Conservation (phyloP, 176 grass and related monocot species). For the Alopecurus myosuroides region DNA sequence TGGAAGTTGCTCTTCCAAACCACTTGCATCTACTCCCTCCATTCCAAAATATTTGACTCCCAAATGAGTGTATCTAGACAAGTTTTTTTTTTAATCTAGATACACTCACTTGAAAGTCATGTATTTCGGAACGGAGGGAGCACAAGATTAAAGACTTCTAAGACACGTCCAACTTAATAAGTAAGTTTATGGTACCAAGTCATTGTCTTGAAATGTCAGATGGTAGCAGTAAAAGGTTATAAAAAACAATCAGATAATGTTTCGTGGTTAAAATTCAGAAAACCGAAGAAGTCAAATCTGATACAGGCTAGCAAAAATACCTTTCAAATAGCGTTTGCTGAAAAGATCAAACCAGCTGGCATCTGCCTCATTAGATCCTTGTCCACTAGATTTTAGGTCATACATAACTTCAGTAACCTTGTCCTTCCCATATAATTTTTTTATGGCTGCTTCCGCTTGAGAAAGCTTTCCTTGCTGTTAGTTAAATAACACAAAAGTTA, state of each 20-base stretch:
- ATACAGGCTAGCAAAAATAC: conserved; percentile 28
- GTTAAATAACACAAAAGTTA: conserved; percentile 16
- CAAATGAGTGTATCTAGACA: too few relatives aligned
- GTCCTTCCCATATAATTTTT: conserved; percentile 91
- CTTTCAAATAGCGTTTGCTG: conserved; percentile 91
- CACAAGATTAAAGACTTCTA: not conserved
- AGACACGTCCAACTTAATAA: not conserved
- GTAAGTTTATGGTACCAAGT: not conserved
- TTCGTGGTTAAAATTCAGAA: not conserved
- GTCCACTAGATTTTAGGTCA: conserved; percentile 65
- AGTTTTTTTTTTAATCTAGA: too few relatives aligned
- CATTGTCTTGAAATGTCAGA: not conserved
- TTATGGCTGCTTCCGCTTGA: conserved; percentile 92
- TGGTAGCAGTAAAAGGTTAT: not conserved
- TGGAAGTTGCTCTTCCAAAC: not conserved
- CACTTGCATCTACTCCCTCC: conserved; percentile 16
- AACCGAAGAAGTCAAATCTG: conserved; percentile 13
- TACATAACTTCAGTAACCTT: conserved; percentile 83
- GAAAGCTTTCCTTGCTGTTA: conserved; percentile 82
- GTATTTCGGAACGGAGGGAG: too few relatives aligned
- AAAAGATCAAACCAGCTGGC: conserved; percentile 98
- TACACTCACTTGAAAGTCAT: too few relatives aligned
- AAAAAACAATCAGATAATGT: not conserved
- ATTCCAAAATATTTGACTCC: too few relatives aligned
- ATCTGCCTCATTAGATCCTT: conserved; percentile 77